Evolutionary conservation across 2,329 filamentous ascomycete genomes (phyloP).

Genomic region (Alternaria sp.): DNA sequence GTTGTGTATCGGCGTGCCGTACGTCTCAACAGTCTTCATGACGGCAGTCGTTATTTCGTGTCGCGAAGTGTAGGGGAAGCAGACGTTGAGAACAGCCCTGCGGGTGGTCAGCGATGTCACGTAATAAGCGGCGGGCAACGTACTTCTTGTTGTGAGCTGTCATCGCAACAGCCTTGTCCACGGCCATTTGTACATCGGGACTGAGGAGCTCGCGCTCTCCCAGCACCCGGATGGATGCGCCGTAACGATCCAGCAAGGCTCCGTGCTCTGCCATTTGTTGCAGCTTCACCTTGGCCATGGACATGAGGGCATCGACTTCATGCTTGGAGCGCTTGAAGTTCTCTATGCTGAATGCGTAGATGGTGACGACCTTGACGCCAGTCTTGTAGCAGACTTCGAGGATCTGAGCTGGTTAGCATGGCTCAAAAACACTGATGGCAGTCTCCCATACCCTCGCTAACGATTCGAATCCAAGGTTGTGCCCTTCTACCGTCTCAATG

Average conservation of each 20-base stretch:
- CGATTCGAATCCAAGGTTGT: constrained; percentile 94
- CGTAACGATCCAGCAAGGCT: constrained; percentile 90
- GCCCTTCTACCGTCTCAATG: constrained; percentile 95
- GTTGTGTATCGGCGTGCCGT: constrained; percentile 69
- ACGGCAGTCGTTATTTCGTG: constrained; percentile 95
- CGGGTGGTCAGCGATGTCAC: constrained; percentile 6
- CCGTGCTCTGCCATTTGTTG: constrained; percentile 91
- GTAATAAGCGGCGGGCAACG: constrained; percentile 18
- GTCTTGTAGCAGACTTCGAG: constrained; percentile 98
- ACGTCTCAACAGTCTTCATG: constrained; percentile 84
- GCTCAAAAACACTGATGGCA: neutral
- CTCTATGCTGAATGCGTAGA: constrained; percentile 98
- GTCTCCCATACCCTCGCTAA: constrained; percentile 73
- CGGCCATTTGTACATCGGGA: constrained; percentile 84
- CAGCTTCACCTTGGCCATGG: constrained; percentile 95
- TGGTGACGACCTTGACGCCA: constrained; percentile 93
- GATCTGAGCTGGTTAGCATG: constrained; percentile 62
- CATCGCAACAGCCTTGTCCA: constrained; percentile 84
- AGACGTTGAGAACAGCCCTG: constrained; percentile 82
- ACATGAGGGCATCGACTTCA: constrained; percentile 96
- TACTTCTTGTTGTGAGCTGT: constrained; percentile 86
- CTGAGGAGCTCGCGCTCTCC: constrained; percentile 85
- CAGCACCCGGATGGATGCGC: constrained; percentile 82
- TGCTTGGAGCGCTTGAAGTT: constrained; percentile 98
- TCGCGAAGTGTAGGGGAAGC: constrained; percentile 95